A percentile compares a stretch with the other conserved stretches of the same genome.
These are phyloP conservation scores for Penicillium sp. DNA, from an alignment of 2,329 filamentous ascomycete genomes.

Conservation along the genomic window DNA sequence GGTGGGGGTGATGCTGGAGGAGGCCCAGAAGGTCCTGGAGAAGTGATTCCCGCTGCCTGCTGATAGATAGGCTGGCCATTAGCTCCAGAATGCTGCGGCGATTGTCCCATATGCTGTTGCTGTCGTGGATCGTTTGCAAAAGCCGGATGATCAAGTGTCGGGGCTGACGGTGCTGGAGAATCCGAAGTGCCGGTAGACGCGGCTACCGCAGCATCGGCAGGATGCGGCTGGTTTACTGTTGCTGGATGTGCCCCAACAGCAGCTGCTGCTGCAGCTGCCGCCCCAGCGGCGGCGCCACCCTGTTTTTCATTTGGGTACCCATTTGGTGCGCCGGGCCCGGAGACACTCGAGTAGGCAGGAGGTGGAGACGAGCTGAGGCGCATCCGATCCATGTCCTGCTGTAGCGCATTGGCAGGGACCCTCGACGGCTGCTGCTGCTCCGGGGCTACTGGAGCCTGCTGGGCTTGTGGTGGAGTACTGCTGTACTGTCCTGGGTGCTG, in stretches of 20 bases:
- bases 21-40: slow-evolving; percentile 44
- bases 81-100: slow-evolving; percentile 39
- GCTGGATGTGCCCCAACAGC: slow-evolving; percentile 27
- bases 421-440: slow-evolving; percentile 21
- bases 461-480: slow-evolving; percentile 39
- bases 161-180: slow-evolving; percentile 30
- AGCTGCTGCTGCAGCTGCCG: slow-evolving; percentile 11
- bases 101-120: slow-evolving; percentile 36
- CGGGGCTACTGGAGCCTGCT: slow-evolving; percentile 22
- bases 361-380: slow-evolving; percentile 79
- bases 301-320: slow-evolving; percentile 78
- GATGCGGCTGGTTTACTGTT: slow-evolving; percentile 19
- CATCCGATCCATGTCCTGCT: slow-evolving; percentile 82
- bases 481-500: slow-evolving; percentile 23
- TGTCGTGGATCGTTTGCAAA: slow-evolving; percentile 79
- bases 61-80: slow-evolving; percentile 25
- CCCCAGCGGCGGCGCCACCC: slow-evolving; percentile 41
- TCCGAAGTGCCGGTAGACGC: slow-evolving; percentile 19
- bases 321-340: slow-evolving; percentile 49
- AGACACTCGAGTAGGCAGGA: slow-evolving; percentile 87
- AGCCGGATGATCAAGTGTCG: slow-evolving; percentile 69
- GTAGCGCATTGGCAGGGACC: slow-evolving; percentile 68
- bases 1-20: slow-evolving; percentile 84
- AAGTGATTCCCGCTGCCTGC: slow-evolving; percentile 24
- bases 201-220: slow-evolving; percentile 6